phyloP scores from a whole-genome alignment of 257 asterid species.

The Penstemon barbatus region DNA sequence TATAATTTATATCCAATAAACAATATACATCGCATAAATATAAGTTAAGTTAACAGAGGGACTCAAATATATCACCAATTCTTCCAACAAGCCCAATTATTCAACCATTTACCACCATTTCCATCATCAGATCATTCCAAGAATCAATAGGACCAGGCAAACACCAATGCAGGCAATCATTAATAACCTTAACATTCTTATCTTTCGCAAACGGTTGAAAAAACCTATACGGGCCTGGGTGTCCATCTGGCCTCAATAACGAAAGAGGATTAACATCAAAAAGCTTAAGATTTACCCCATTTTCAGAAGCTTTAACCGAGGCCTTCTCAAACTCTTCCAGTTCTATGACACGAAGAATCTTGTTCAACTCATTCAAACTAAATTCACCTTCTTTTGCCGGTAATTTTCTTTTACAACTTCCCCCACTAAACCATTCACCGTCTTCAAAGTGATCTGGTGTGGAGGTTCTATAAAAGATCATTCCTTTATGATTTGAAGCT shows the following conservation, averaged over 20 bases:
- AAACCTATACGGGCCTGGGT: constrained; percentile 73
- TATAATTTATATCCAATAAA: no score
- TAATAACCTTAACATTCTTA: constrained; percentile 38
- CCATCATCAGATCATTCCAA: constrained; percentile 85
- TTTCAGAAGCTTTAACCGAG: constrained; percentile 39
- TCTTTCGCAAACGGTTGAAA: constrained; percentile 56
- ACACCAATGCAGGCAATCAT: constrained; percentile 91
- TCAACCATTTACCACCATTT: constrained; percentile 56
- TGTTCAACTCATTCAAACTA: constrained; percentile 38
- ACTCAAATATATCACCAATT: no score
- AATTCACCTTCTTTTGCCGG: constrained; percentile 66
- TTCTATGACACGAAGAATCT: constrained; percentile 48
- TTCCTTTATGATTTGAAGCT: constrained; percentile 53
- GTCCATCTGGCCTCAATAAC: constrained; percentile 80
- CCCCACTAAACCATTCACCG: constrained; percentile 75
- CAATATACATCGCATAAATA: no score
- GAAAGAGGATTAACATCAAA: constrained; percentile 61
- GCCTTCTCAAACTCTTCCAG: constrained; percentile 50
- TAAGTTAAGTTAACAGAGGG: no score
- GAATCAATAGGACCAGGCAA: constrained; percentile 87
- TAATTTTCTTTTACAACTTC: constrained; percentile 50
- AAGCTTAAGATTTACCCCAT: constrained; percentile 52
- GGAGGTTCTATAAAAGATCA: constrained; percentile 54
- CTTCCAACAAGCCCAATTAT: not conserved
- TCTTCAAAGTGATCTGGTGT: constrained; percentile 74